Evolutionary conservation across 2,329 filamentous ascomycete genomes (phyloP).

Genomic region (Sporothrix globosa): DNA sequence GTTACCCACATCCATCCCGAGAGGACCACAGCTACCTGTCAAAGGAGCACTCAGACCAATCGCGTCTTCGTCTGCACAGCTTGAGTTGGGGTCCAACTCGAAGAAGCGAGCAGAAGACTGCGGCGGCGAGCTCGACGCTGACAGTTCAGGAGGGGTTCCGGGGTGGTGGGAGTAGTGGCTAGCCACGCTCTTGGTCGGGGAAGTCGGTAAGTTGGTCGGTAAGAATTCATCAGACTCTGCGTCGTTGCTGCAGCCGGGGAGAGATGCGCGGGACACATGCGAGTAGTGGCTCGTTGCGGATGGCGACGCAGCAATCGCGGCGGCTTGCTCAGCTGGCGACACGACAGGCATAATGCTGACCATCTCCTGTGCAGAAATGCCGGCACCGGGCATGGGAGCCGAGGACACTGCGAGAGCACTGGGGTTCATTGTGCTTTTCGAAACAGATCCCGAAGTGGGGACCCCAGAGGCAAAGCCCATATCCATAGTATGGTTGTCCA

Average conservation of each 20-base stretch:
- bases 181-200: constrained; percentile 55
- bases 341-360: constrained; percentile 39
- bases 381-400: constrained; percentile 46
- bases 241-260: constrained; percentile 28
- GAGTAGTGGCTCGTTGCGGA: constrained; percentile 52
- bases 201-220: constrained; percentile 42
- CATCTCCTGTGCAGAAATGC: constrained; percentile 34
- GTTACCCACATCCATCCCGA: constrained; percentile 45
- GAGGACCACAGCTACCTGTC: constrained; percentile 37
- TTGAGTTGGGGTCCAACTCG: constrained; percentile 50
- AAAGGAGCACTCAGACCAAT: constrained; percentile 43
- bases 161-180: constrained; percentile 54
- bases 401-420: constrained; percentile 46
- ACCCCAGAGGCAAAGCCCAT: constrained; percentile 22
- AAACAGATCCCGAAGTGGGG: constrained; percentile 27
- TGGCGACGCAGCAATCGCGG: constrained; percentile 47
- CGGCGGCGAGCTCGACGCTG: constrained; percentile 63
- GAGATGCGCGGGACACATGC: constrained; percentile 53
- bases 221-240: constrained; percentile 34
- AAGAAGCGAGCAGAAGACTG: constrained; percentile 51
- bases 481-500: constrained; percentile 49
- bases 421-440: constrained; percentile 44
- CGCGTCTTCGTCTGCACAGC: constrained; percentile 39
- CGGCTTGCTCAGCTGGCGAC: constrained; percentile 39
- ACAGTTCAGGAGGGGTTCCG: constrained; percentile 60